These are phyloP conservation scores for Lepiota brunneoincarnata DNA, from an alignment of 768 basidiomycete species.

Conservation along the genomic window DNA sequence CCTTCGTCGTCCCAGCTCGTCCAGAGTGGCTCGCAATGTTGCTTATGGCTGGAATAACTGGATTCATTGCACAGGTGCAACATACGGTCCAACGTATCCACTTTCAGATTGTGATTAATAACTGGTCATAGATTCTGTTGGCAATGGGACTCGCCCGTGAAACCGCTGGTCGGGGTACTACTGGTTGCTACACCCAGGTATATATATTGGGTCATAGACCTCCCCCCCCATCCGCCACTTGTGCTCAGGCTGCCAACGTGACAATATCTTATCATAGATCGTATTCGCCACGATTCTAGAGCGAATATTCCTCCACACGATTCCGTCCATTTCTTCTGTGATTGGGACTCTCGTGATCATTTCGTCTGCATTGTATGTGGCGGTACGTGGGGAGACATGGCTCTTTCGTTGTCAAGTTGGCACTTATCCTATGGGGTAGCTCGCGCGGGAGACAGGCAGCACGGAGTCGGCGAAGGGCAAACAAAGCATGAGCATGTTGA, in stretches of 20 bases:
- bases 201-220: neutral
- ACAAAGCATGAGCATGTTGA: no score
- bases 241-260: neutral
- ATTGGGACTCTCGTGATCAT: conserved; percentile 67
- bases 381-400: conserved; percentile 39
- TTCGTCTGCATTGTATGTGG: conserved; percentile 59
- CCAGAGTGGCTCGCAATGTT: conserved; percentile 40
- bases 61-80: conserved; percentile 44
- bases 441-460: neutral
- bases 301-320: conserved; percentile 56
- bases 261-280: conserved; percentile 41
- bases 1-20: conserved; percentile 38
- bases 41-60: conserved; percentile 45
- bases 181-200: conserved; percentile 56
- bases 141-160: conserved; percentile 59
- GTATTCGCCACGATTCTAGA: conserved; percentile 70
- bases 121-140: conserved; percentile 11
- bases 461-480: no score
- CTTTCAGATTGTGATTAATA: no score
- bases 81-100: neutral
- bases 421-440: neutral
- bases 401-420: neutral
- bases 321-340: conserved; percentile 56
- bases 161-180: conserved; percentile 58
- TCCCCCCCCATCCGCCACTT: no score